A percentile compares a stretch with the other conserved stretches of the same genome.
These are phyloP conservation scores for Spinacia oleracea DNA, from an alignment of 179 eudicot genomes.

Conservation along the genomic window DNA sequence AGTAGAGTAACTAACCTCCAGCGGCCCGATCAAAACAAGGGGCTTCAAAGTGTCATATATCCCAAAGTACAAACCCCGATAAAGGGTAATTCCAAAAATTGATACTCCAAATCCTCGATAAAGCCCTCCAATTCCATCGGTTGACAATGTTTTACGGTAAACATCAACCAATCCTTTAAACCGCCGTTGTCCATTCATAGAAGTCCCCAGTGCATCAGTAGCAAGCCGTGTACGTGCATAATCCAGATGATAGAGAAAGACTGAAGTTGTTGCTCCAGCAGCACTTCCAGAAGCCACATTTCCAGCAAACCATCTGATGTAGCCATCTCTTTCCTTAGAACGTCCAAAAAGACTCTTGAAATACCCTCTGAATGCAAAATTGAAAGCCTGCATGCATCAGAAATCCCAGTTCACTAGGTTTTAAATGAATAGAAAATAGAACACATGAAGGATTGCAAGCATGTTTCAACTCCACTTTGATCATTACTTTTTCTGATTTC, in stretches of 20 bases:
- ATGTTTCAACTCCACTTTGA: not conserved
- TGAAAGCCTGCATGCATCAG: constrained; percentile 73
- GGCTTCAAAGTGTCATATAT: constrained; percentile 94
- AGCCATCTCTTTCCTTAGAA: constrained; percentile 93
- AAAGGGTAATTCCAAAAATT: constrained; percentile 87
- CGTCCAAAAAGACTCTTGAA: constrained; percentile 68
- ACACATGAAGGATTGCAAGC: constrained; percentile 1
- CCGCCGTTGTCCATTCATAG: constrained; percentile 53
- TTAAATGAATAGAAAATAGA: not conserved
- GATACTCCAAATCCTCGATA: constrained; percentile 94
- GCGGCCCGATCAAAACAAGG: constrained; percentile 72
- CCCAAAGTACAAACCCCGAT: constrained; percentile 95
- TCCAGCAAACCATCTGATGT: constrained; percentile 90
- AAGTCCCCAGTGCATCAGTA: constrained; percentile 56
- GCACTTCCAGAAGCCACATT: constrained; percentile 98
- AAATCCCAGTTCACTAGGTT: constrained; percentile 15
- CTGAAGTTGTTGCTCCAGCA: constrained; percentile 95
- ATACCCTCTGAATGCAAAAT: constrained; percentile 98
- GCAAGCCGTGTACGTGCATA: constrained; percentile 91
- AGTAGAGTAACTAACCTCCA: constrained; percentile 53
- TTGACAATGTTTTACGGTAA: constrained; percentile 72
- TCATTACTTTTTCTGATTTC: not conserved
- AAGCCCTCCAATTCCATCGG: constrained; percentile 80
- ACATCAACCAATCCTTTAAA: constrained; percentile 87
- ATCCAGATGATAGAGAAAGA: constrained; percentile 90